Base-by-base conservation (phyloP, 257 asterid genomes). In the Mentha longifolia region DNA sequence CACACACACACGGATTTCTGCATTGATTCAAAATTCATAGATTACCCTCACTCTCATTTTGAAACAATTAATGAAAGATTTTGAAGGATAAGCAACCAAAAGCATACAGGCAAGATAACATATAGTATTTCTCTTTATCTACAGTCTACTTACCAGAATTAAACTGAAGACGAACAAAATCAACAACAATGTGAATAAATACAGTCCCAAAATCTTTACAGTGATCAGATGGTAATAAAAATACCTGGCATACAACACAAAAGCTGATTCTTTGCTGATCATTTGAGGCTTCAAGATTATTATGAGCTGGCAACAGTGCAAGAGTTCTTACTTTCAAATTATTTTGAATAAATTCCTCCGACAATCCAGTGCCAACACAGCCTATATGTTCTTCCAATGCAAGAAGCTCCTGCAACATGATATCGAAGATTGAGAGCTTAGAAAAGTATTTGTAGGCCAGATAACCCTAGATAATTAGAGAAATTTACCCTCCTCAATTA, bases 211-310 rank as follows among this genome's bases (percentile, higher is more conserved):
- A n/a, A 61, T 16, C 28, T 52, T 37, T 20, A 16, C 12, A 51
- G 11, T 16, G n/a, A 20, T 33, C 13, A 28, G 28, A 25, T 30
- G 31, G 7, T 30, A 55, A 64, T 45, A 28, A 35, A 70, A 4
- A 58, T 84, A 91, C 97, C 95, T 91, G 96, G 79, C 96, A 91
- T 69, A 91, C 55, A 64, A 84, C 91, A 71, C 97, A 91, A 61
- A 85, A 82, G 80, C 88, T 78, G 25, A 74, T 74, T 67, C 37
- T 55, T 37, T 79, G 87, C 56, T 77, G 85, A 22, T 85, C 81
- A 56, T 71, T 58, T 58, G 77, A 73, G 20, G 67, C 78, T 61
- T 76, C 88, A 14, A 46, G 79, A 65, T 77, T 73, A 69, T 71
- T 9, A 63, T 62, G 57, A 70, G 83, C 64, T 46, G 71, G 72